Evolutionary conservation across 139 green algal species (phyloP).

Genomic region (Limnomonas spitsbergensis): DNA sequence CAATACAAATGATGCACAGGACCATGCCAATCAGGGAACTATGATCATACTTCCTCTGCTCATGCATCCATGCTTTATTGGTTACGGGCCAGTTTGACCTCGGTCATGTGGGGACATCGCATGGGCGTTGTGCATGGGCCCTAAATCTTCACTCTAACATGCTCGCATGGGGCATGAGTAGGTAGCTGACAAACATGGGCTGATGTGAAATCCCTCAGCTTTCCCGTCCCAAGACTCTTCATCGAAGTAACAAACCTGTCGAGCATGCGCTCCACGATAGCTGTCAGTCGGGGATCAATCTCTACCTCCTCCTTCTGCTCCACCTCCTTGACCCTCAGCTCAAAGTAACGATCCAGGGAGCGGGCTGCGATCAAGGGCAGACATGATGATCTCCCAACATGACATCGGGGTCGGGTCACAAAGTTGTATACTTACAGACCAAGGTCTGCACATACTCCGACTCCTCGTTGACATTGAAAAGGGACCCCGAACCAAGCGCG

Average conservation of each 20-base stretch:
- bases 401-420: not conserved
- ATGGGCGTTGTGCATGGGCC: too few species aligned
- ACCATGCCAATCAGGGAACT: too few species aligned
- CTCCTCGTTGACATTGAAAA: constrained; percentile 90
- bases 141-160: too few species aligned
- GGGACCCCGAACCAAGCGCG: constrained; percentile 81
- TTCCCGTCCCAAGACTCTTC: too few species aligned
- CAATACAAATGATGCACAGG: too few species aligned
- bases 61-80: too few species aligned
- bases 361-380: constrained; percentile 61
- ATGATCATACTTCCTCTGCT: too few species aligned
- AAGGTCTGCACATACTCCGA: constrained; percentile 95
- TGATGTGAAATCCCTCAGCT: too few species aligned
- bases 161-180: too few species aligned
- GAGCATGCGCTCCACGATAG: constrained; percentile 93
- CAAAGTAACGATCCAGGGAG: constrained; percentile 94
- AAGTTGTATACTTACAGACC: constrained; percentile 63
- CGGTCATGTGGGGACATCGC: too few species aligned
- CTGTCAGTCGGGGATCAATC: constrained; percentile 79
- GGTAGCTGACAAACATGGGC: too few species aligned
- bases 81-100: too few species aligned
- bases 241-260: constrained; percentile 75
- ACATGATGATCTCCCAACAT: not conserved
- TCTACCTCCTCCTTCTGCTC: constrained; percentile 30
- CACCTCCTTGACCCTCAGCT: constrained; percentile 52